These are phyloP conservation scores for Pyrenochaeta sp. DNA, from an alignment of 2,329 filamentous ascomycete genomes.

Conservation along the genomic window DNA sequence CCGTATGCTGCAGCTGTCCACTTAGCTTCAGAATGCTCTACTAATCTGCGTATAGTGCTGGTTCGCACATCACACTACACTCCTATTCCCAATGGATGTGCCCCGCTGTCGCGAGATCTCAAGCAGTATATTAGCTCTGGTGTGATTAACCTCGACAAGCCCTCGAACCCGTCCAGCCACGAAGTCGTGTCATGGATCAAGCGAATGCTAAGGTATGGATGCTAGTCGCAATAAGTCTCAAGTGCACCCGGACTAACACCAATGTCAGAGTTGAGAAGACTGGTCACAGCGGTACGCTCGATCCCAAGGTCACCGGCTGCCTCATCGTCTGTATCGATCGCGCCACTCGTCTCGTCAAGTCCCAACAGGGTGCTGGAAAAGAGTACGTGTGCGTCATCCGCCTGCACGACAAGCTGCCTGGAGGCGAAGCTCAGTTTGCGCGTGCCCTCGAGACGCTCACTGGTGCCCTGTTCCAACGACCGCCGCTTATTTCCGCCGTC, in stretches of 20 bases:
- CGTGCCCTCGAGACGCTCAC: slow-evolving; percentile 95
- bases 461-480: slow-evolving; percentile 95
- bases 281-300: slow-evolving; percentile 96
- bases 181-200: slow-evolving; percentile 99
- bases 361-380: slow-evolving; percentile 98
- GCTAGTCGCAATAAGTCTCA: not conserved
- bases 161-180: slow-evolving; percentile 96
- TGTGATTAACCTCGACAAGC: slow-evolving; percentile 98
- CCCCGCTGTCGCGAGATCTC: slow-evolving; percentile 90
- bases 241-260: slow-evolving; percentile 20
- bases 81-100: slow-evolving; percentile 91
- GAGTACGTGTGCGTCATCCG: slow-evolving; percentile 97
- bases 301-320: slow-evolving; percentile 97
- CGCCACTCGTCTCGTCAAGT: slow-evolving; percentile 97
- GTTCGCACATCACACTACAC: slow-evolving; percentile 97
- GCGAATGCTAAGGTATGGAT: slow-evolving; percentile 82
- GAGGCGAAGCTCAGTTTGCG: slow-evolving; percentile 90
- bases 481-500: slow-evolving; percentile 96
- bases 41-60: slow-evolving; percentile 68
- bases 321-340: slow-evolving; percentile 96
- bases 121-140: slow-evolving; percentile 97
- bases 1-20: slow-evolving; percentile 66
- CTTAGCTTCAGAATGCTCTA: slow-evolving; percentile 28
- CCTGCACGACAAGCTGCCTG: slow-evolving; percentile 93
- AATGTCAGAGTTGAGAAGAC: slow-evolving; percentile 83